These are phyloP conservation scores for Picochlorum sp. DNA, from an alignment of 139 green algal genomes.

Conservation along the genomic window DNA sequence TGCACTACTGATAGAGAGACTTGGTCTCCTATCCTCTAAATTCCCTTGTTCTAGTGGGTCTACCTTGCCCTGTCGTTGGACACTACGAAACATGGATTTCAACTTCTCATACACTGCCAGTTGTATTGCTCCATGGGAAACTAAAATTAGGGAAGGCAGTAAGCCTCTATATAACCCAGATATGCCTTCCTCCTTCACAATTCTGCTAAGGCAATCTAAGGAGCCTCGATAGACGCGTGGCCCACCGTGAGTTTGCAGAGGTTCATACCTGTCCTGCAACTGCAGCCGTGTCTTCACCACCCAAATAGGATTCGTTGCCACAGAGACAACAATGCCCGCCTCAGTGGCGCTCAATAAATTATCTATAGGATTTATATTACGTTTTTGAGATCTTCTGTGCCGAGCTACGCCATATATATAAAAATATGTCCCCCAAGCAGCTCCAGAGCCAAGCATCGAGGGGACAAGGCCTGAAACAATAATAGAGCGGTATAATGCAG, in stretches of 20 bases:
- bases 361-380: slow-evolving; percentile 26
- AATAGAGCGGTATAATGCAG: too few species aligned
- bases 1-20: too few species aligned
- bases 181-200: slow-evolving; percentile 66
- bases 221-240: slow-evolving; percentile 47
- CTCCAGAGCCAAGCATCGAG: slow-evolving; percentile 55
- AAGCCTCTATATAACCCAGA: slow-evolving; percentile 81
- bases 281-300: slow-evolving; percentile 88
- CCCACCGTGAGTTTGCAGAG: not conserved
- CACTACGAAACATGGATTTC: slow-evolving; percentile 36
- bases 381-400: slow-evolving; percentile 4
- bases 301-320: slow-evolving; percentile 89
- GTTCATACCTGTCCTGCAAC: slow-evolving; percentile 44
- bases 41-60: not conserved
- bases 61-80: not conserved
- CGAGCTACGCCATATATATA: slow-evolving; percentile 67
- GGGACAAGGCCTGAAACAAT: slow-evolving; percentile 57
- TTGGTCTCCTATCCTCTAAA: slow-evolving; percentile 11
- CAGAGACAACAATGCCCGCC: slow-evolving; percentile 61
- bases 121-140: slow-evolving; percentile 87
- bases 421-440: slow-evolving; percentile 80
- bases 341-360: slow-evolving; percentile 66
- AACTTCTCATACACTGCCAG: slow-evolving; percentile 95
- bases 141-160: slow-evolving; percentile 75
- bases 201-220: slow-evolving; percentile 52